Conservation (phyloP, 2,329 filamentous ascomycete genomes). For the Kalaharituber pfeilii region DNA sequence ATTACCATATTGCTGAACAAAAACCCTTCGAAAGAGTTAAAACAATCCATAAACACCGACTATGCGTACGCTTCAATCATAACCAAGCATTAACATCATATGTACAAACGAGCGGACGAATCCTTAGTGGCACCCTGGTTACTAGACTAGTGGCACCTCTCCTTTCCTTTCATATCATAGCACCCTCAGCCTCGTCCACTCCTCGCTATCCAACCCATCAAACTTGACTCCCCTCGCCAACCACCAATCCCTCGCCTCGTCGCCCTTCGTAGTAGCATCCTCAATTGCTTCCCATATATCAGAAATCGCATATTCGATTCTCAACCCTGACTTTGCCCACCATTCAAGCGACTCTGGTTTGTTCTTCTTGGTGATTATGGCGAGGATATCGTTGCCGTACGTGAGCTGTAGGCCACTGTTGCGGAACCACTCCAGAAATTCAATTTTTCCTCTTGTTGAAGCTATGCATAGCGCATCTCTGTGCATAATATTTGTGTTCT, state of each 20-base stretch:
- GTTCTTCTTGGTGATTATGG: constrained; percentile 73
- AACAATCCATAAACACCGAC: neutral
- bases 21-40: neutral
- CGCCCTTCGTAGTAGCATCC: constrained; percentile 60
- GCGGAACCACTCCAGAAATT: constrained; percentile 63
- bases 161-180: constrained; percentile 31
- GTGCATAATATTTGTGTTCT: constrained; percentile 18
- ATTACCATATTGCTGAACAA: neutral
- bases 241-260: constrained; percentile 72
- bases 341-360: constrained; percentile 74
- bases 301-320: constrained; percentile 84
- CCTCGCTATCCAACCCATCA: constrained; percentile 55
- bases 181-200: constrained; percentile 73
- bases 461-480: constrained; percentile 37
- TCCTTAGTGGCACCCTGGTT: too few relatives aligned
- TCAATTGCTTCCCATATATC: constrained; percentile 91
- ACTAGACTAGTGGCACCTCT: too few relatives aligned
- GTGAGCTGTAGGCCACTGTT: constrained; percentile 35
- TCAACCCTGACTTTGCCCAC: constrained; percentile 60
- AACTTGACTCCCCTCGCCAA: constrained; percentile 65
- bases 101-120: too few relatives aligned
- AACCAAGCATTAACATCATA: neutral
- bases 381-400: constrained; percentile 67
- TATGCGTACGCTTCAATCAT: neutral
- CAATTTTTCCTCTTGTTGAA: constrained; percentile 66